Conservation (phyloP, 2,329 filamentous ascomycete species). For the Annulohypoxylon truncatum region DNA sequence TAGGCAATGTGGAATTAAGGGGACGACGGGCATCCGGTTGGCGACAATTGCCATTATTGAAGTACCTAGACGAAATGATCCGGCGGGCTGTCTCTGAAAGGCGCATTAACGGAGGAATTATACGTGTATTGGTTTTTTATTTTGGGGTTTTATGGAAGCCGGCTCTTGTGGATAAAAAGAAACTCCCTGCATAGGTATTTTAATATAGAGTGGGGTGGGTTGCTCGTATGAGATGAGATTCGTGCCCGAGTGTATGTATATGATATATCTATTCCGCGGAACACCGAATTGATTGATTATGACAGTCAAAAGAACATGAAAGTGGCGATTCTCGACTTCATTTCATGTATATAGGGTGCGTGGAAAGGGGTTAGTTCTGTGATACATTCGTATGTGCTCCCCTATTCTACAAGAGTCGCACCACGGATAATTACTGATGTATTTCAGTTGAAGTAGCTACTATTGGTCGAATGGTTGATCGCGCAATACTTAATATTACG, state of each 20-base stretch:
- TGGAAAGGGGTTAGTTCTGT: background rate
- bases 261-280: slow-evolving; percentile 23
- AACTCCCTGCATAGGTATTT: slow-evolving; percentile 26
- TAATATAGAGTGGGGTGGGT: slow-evolving; percentile 35
- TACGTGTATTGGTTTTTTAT: slow-evolving; percentile 19
- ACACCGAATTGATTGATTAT: slow-evolving; percentile 10
- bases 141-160: background rate
- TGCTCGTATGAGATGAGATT: slow-evolving; percentile 22
- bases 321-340: background rate
- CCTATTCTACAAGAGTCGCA: background rate
- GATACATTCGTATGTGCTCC: background rate
- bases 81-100: slow-evolving; percentile 23
- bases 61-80: slow-evolving; percentile 21
- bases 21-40: background rate
- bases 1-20: background rate
- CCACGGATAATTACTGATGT: background rate
- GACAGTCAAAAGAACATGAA: background rate
- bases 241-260: slow-evolving; percentile 25
- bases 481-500: slow-evolving; percentile 1
- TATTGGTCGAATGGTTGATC: slow-evolving; percentile 6
- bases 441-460: slow-evolving; percentile 6
- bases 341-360: background rate
- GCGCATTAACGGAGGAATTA: slow-evolving; percentile 29
- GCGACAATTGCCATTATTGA: slow-evolving; percentile 2
- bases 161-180: slow-evolving; percentile 39